phyloP scores from a whole-genome alignment of 1,284 basidiomycete species.

The Ganoderma boninense region DNA sequence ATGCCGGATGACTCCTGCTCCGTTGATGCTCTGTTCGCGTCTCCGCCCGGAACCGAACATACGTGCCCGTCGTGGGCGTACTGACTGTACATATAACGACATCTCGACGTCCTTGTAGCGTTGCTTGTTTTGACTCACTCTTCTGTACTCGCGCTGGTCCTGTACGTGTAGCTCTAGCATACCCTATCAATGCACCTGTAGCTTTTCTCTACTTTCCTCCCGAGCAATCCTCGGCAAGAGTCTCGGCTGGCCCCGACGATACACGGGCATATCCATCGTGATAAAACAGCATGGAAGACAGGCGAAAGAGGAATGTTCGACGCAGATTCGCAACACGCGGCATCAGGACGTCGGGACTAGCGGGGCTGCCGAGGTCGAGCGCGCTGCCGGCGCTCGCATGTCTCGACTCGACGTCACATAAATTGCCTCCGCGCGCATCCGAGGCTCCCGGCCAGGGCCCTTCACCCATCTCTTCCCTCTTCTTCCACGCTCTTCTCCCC shows the following conservation, averaged over 20 bases:
- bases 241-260: not conserved
- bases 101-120: not conserved
- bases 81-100: not conserved
- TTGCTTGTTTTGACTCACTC: not conserved
- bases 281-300: not conserved
- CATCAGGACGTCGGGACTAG: not conserved
- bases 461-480: constrained; percentile 25
- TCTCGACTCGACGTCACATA: constrained; percentile 26
- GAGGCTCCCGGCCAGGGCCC: constrained; percentile 14
- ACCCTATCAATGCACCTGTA: constrained; percentile 1
- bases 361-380: not conserved
- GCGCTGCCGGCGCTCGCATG: not conserved
- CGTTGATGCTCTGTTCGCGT: not conserved
- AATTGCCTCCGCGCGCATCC: constrained; percentile 15
- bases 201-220: not conserved
- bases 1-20: not conserved
- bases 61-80: not conserved
- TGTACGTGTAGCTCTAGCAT: constrained; percentile 23
- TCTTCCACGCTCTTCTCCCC: constrained; percentile 11
- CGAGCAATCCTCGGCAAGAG: not conserved
- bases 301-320: not conserved
- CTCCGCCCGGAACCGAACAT: not conserved
- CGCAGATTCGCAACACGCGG: not conserved
- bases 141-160: not conserved
- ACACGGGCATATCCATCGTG: too few relatives aligned